Evolutionary conservation across 495 filamentous ascomycete genomes (phyloP).

Genomic region (Penicillium paradoxum): DNA sequence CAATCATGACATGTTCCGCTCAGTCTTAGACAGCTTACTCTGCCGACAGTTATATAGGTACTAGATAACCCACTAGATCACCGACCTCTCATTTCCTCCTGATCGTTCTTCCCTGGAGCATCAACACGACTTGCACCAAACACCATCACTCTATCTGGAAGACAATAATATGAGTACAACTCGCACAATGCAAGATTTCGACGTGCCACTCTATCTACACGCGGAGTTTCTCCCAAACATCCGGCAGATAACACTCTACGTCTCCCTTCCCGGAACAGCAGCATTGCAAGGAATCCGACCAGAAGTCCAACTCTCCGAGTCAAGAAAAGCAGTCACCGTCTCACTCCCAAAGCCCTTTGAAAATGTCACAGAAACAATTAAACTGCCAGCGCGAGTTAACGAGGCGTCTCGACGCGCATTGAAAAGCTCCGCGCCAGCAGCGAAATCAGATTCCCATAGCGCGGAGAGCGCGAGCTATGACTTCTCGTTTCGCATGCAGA

Average conservation of each 20-base stretch:
- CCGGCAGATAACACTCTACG: conserved; percentile 71
- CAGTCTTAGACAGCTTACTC: too few relatives aligned
- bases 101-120: not conserved
- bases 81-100: not conserved
- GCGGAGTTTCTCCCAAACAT: conserved; percentile 88
- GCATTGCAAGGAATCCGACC: conserved; percentile 28
- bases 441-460: not conserved
- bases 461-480: conserved; percentile 15
- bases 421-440: not conserved
- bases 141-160: not conserved
- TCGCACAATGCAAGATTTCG: not conserved
- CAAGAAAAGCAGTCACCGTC: conserved; percentile 36
- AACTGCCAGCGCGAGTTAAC: conserved; percentile 60
- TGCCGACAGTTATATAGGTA: not conserved
- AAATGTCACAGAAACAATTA: conserved; percentile 48
- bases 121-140: not conserved
- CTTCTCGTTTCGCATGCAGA: conserved; percentile 65
- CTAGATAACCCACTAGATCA: not conserved
- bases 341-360: conserved; percentile 41
- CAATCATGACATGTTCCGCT: not conserved
- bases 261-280: conserved; percentile 52
- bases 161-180: not conserved
- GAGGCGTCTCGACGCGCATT: conserved; percentile 26
- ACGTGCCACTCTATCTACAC: conserved; percentile 53
- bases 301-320: conserved; percentile 34